Base-by-base conservation (phyloP, 495 filamentous ascomycete species). In the Hypoxylon lenormandii region DNA sequence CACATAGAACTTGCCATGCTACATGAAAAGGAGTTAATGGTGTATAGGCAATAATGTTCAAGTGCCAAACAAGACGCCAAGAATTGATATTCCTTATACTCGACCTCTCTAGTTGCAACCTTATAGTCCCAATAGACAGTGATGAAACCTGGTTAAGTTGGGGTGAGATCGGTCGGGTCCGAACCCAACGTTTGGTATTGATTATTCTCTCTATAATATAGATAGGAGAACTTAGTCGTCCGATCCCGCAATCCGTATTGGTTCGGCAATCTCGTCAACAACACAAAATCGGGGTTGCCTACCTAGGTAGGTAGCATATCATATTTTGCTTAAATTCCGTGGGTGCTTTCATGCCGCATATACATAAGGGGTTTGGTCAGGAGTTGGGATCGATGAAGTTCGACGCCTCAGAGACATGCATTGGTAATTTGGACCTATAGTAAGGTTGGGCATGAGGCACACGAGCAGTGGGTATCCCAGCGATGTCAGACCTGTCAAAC, bases 241-340 rank as follows among this genome's bases (percentile, higher is more conserved):
- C 42, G 47, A 54, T 63, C 57, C 57, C 55, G 46, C 57, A 63
- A 42, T 43, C 19, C 22, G 52, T 26, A 63, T 66, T 66, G 62
- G 58, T 48, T 66, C 68, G 62, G 61, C 42, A 65, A 71, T 71
- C 62, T 70, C 66, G 66, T 54, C 56, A 60, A 28, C 33, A 30
- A 50, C 60, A 30, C 28, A 69, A 69, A 60, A 53, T 42, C 38
- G 38, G 46, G 8, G 23, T 33, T 46, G 22, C 19, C 12, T 15
- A n/a, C n/a, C n/a, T n/a, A n/a, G n/a, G n/a, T n/a, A 43, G 30
- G 30, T 33, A 45, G 50, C 21, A n/a, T 45, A 8, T 40, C 42
- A 51, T 50, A 53, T 61, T 70, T 53, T 55, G 37, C 15, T 42
- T 52, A 43, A 55, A 49, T 18, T 23, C 43, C 11, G 26, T 30